These are phyloP conservation scores for Kluyveromyces nonfermentans DNA, from an alignment of 805 yeast genomes.

Conservation along the genomic window DNA sequence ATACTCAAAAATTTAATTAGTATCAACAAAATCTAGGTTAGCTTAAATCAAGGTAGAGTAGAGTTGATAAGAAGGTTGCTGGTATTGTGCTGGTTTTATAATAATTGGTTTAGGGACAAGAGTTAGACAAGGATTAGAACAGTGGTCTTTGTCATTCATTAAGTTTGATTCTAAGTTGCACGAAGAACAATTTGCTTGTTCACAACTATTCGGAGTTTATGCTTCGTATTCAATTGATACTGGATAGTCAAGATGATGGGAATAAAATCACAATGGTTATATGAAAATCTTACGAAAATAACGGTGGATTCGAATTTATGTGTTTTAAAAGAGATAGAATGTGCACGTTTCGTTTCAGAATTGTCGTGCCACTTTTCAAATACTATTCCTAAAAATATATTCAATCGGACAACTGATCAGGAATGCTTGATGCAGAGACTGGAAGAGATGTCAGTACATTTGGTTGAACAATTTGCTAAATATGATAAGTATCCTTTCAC, in stretches of 20 bases:
- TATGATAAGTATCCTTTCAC: constrained; percentile 37
- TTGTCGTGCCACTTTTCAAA: constrained; percentile 16
- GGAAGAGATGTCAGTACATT: constrained; percentile 8
- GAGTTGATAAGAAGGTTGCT: neutral
- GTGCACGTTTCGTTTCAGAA: constrained; percentile 13
- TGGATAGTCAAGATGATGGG: constrained; percentile 18
- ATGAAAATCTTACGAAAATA: constrained; percentile 10
- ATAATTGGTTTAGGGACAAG: too few species aligned
- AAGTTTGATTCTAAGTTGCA: neutral
- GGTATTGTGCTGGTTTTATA: too few species aligned
- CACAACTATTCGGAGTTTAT: neutral
- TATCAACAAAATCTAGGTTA: neutral
- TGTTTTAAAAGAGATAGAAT: constrained; percentile 7
- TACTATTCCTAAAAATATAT: constrained; percentile 20
- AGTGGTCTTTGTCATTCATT: neutral
- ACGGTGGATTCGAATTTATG: constrained; percentile 11
- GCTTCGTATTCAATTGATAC: neutral
- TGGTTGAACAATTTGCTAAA: constrained; percentile 12
- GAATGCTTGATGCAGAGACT: constrained; percentile 7
- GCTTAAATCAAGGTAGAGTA: neutral
- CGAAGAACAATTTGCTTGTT: neutral
- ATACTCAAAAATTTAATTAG: neutral
- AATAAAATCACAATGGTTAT: constrained; percentile 13
- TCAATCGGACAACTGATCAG: constrained; percentile 5
- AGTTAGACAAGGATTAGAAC: neutral